Evolutionary conservation across 2,329 filamentous ascomycete genomes (phyloP), one percentile per base, ranked within the genome.

Genomic region (Thermothelomyces thermophilus): DNA sequence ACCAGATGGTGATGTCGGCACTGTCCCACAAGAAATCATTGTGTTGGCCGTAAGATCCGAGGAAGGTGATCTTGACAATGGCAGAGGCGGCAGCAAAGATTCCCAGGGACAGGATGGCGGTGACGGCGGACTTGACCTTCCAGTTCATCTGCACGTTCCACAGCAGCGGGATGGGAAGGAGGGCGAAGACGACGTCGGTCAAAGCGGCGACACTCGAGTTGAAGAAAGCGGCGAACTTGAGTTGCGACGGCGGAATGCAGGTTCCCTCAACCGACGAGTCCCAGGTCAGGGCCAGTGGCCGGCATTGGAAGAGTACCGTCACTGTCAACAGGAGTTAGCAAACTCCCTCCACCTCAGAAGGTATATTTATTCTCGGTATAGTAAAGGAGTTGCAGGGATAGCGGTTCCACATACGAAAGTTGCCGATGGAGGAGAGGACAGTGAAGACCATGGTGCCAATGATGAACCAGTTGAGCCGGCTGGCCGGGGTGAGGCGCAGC

Each of bases 91-190:
- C 58, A 8, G 61, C 62, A 37, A 64, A 64, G 34, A 63, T 24
- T 24, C 62, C 62, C 8, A 64, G 52, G 1, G 58, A 59, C 16
- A 64, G 48, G 9, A 64, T 59, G 3, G 30, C 56, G 1, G 58
- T 53, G 2, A 64, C 52, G 19, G 62, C 58, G 0, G 54, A 43
- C 41, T 62, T 63, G 45, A 59, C 58, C 34, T 51, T 60, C 49
- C 56, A 56, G 51, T 61, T 64, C 31, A 64, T 52, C 43, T 64
- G 59, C 1, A 64, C 58, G 0, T 57, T 59, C 62, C 62, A 64
- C 1, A 64, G 48, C 44, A 64, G 63, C 1, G 60, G 61, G 2
- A 63, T 48, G 1, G 61, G 61, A 0, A 64, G 50, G 1, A 65
- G 20, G 2, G 63, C 63, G 34, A 65, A 64, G 11, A 60, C 30